Percentiles rank a stretch among this genome's conserved stretches.
Evolutionary conservation across 305 asterid genomes (phyloP).

Genomic region (Lippia alba): DNA sequence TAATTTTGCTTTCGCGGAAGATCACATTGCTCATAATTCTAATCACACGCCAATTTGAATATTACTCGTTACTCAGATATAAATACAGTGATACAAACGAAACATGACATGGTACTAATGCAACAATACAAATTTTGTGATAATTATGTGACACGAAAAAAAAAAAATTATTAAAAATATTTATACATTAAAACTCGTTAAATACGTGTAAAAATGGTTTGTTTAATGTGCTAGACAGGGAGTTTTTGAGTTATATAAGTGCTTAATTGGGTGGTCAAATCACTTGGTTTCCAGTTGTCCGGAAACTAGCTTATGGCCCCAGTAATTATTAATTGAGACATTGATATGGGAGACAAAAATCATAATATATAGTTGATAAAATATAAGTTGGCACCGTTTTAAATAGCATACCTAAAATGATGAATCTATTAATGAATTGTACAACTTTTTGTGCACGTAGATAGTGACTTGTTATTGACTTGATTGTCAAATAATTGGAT

Average conservation of each 20-base stretch:
- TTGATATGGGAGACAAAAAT: neutral
- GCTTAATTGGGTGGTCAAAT: slow-evolving; percentile 18
- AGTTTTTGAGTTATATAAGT: neutral
- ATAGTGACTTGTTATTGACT: slow-evolving; percentile 39
- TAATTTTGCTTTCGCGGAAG: no score
- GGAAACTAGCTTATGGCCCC: neutral
- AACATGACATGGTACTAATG: no score
- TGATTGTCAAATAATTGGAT: slow-evolving; percentile 20
- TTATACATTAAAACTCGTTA: no score
- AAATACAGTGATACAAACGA: no score
- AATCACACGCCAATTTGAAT: no score
- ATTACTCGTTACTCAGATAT: no score
- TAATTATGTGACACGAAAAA: no score
- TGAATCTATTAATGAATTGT: slow-evolving; percentile 2
- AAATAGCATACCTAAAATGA: slow-evolving; percentile 3
- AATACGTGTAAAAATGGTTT: neutral
- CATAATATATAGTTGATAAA: neutral
- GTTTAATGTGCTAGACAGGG: neutral
- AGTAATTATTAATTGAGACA: neutral
- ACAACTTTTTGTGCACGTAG: slow-evolving; percentile 50
- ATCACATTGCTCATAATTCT: no score
- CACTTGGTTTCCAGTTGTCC: neutral
- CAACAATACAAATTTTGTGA: no score
- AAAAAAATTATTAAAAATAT: no score
- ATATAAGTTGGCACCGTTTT: neutral